Conservation (phyloP, 2,329 filamentous ascomycete genomes). For the Fusarium cyanostomum region DNA sequence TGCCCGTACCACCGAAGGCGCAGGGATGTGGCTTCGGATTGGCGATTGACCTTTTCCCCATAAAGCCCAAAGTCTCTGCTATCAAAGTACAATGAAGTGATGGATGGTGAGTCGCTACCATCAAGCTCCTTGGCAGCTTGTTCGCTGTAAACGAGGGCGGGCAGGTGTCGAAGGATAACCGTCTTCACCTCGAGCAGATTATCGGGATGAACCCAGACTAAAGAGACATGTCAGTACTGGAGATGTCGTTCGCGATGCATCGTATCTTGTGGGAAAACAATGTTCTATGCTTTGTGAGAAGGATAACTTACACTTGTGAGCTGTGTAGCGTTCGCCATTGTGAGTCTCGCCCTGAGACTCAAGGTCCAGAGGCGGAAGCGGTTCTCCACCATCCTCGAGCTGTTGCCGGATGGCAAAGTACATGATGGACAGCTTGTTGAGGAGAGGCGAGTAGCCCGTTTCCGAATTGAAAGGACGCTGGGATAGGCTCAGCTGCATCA, state of each 20-base stretch:
- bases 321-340: constrained; percentile 79
- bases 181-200: constrained; percentile 98
- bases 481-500: constrained; percentile 90
- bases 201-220: constrained; percentile 94
- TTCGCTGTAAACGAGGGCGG: constrained; percentile 92
- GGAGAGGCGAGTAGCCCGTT: constrained; percentile 83
- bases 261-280: background rate
- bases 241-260: background rate
- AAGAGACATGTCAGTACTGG: constrained; percentile 8
- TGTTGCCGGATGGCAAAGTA: constrained; percentile 93
- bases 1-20: constrained; percentile 93
- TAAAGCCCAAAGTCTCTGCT: constrained; percentile 88
- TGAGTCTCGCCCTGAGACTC: constrained; percentile 65
- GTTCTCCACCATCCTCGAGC: constrained; percentile 65
- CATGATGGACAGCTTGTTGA: constrained; percentile 93
- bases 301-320: constrained; percentile 78
- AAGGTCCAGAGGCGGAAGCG: constrained; percentile 55
- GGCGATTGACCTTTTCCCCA: constrained; percentile 80
- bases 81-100: constrained; percentile 97
- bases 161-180: constrained; percentile 87
- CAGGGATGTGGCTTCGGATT: constrained; percentile 80
- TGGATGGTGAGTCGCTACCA: constrained; percentile 82
- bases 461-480: constrained; percentile 94
- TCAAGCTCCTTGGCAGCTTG: constrained; percentile 85
- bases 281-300: background rate